These are phyloP conservation scores for Diaporthe vaccinii DNA, from an alignment of 2,329 filamentous ascomycete species.

Conservation along the genomic window DNA sequence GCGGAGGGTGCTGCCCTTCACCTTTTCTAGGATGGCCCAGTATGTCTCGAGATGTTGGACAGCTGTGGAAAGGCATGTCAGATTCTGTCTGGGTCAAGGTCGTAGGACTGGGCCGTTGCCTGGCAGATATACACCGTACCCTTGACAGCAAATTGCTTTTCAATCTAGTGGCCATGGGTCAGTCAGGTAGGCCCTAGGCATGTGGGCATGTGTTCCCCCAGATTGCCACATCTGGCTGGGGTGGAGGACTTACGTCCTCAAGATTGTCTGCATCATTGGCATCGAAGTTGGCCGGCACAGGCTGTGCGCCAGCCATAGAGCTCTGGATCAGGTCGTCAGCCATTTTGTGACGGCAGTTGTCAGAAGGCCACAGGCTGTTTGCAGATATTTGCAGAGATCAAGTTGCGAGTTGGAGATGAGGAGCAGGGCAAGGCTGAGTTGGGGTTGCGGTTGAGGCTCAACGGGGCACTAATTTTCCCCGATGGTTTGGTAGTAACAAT, in stretches of 20 bases:
- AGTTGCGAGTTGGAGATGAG: not conserved
- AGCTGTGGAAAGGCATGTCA: conserved; percentile 56
- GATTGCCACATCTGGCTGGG: not conserved
- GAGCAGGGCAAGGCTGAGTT: not conserved
- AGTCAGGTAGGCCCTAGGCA: conserved; percentile 7
- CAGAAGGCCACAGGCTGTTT: not conserved
- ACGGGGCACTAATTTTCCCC: too few relatives aligned
- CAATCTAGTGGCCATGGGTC: conserved; percentile 73
- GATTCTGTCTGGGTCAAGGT: not conserved
- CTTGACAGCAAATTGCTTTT: conserved; percentile 99
- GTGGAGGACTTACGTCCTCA: conserved; percentile 64
- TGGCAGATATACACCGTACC: conserved; percentile 60
- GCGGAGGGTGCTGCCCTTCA: conserved; percentile 88
- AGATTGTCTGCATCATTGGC: conserved; percentile 68
- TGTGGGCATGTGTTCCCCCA: conserved; percentile 7
- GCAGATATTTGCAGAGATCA: not conserved
- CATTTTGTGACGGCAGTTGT: conserved; percentile 13
- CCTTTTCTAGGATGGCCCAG: conserved; percentile 93
- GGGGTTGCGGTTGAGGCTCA: not conserved
- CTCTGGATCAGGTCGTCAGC: conserved; percentile 36
- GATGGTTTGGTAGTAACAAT: not conserved
- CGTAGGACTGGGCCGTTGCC: not conserved
- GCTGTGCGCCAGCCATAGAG: conserved; percentile 46
- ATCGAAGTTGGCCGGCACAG: conserved; percentile 69
- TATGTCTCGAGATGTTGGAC: conserved; percentile 98